Conservation (phyloP, 2,329 filamentous ascomycete genomes). For the Hyphodiscus sp. region DNA sequence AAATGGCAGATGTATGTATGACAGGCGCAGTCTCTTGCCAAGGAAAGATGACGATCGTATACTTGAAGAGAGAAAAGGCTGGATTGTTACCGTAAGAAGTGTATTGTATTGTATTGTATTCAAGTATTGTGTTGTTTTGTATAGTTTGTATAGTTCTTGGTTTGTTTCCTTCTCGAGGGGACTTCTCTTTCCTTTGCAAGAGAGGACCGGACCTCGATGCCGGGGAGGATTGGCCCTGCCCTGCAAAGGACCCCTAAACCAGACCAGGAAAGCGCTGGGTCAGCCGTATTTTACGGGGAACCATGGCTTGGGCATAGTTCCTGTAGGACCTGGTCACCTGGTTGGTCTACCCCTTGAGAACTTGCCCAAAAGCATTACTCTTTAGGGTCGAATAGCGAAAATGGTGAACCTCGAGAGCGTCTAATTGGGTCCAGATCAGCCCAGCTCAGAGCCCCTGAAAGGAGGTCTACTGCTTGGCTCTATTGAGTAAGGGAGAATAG, state of each 20-base stretch:
- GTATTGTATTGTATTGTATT: not conserved
- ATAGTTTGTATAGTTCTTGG: too few relatives aligned
- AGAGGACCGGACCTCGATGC: not conserved
- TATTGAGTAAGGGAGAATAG: too few relatives aligned
- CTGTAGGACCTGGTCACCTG: not conserved
- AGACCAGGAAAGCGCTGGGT: not conserved
- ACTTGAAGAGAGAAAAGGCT: not conserved
- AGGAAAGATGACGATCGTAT: slow-evolving; percentile 4
- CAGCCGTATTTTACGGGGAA: not conserved
- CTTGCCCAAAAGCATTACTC: not conserved
- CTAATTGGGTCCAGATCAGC: too few relatives aligned
- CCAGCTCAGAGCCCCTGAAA: too few relatives aligned
- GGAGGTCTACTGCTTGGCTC: too few relatives aligned
- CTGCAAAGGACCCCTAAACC: not conserved
- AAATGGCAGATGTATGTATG: slow-evolving; percentile 1
- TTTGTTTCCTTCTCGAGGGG: too few relatives aligned
- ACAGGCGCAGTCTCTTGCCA: not conserved
- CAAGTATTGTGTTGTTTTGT: too few relatives aligned
- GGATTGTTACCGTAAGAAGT: not conserved
- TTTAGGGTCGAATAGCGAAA: too few relatives aligned
- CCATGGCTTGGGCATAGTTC: not conserved
- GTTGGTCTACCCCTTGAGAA: not conserved
- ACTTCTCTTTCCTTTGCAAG: not conserved
- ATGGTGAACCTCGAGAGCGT: too few relatives aligned
- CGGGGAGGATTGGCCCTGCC: not conserved